Base-by-base conservation (phyloP, 1,284 basidiomycete species). In the Golubevia sp. region DNA sequence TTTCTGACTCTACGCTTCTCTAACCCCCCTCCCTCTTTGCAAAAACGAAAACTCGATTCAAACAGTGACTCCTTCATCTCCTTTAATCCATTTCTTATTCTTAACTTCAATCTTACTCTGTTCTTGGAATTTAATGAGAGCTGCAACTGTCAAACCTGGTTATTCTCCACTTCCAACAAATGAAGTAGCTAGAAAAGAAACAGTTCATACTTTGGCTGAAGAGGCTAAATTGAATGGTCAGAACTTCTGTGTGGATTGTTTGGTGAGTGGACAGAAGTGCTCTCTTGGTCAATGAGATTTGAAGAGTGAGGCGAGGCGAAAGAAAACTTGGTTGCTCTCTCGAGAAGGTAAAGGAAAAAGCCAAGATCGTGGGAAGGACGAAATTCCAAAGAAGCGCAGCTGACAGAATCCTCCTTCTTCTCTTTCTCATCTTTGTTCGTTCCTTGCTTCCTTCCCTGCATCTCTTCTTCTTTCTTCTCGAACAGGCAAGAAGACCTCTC, bases 171-270 rank as follows among this genome's bases (percentile, higher is more conserved):
- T 89, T 61, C 90, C 93, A 0, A 85, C 88, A 1, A 91, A 72
- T 44, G 77, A 88, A 63, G 91, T 93, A 69, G 89, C 88, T 49
- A 67, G 77, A 4, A 61, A 71, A 7, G 61, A 66, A n/a, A 58
- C 58, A 5, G 65, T 83, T n/a, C 61, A 68, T 7, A 51, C 65
- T 27, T 86, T 99, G 18, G 92, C 94, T 11, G 91, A 91, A 18
- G 89, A 91, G 73, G 94, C 94, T 2, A 86, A 90, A 27, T 85
- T 99, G 27, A 98, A 97, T 84, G 95, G 96, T 0, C 93, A 94
- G 77, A 94, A 92, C 11, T 98, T 97, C 85, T 99, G 97, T 82
- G 91, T 98, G 58, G 88, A 90, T 59, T 99, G 96, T 85, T 92
- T 99, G 92, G 90, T 89, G 68, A 53, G 87, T 58, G 48, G 20